Evolutionary conservation across 495 filamentous ascomycete species (phyloP).

Genomic region (Talaromyces trachyspermus): DNA sequence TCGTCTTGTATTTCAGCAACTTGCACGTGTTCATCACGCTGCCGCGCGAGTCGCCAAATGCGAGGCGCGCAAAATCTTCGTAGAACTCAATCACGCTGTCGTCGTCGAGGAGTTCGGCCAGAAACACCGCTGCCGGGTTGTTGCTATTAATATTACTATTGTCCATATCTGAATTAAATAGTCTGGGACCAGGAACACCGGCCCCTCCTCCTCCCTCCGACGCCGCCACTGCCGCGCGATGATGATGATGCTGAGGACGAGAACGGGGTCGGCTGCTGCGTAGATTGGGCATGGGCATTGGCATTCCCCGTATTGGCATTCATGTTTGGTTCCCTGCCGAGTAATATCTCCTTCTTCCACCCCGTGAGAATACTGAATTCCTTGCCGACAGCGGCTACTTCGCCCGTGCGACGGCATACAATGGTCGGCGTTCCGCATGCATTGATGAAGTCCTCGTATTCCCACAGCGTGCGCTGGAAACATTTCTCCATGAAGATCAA

Average conservation of each 20-base stretch:
- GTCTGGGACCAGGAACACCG: too few species aligned
- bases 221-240: background rate
- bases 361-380: constrained; percentile 92
- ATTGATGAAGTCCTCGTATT: constrained; percentile 87
- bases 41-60: constrained; percentile 82
- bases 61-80: constrained; percentile 86
- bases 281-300: too few species aligned
- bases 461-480: constrained; percentile 84
- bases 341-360: constrained; percentile 84
- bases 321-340: constrained; percentile 81
- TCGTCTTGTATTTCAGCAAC: constrained; percentile 81
- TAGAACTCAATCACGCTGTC: constrained; percentile 91
- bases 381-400: constrained; percentile 86
- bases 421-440: constrained; percentile 82
- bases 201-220: too few species aligned
- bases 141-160: constrained; percentile 10
- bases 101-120: constrained; percentile 89
- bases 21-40: constrained; percentile 77
- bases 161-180: too few species aligned
- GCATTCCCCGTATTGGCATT: constrained; percentile 69
- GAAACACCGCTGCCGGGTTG: constrained; percentile 50
- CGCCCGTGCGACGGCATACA: constrained; percentile 84
- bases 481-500: constrained; percentile 96
- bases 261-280: constrained; percentile 9
- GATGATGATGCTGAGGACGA: constrained; percentile 23